Base-by-base conservation (phyloP, 306 rosid genomes). In the Medicago lupulina region DNA sequence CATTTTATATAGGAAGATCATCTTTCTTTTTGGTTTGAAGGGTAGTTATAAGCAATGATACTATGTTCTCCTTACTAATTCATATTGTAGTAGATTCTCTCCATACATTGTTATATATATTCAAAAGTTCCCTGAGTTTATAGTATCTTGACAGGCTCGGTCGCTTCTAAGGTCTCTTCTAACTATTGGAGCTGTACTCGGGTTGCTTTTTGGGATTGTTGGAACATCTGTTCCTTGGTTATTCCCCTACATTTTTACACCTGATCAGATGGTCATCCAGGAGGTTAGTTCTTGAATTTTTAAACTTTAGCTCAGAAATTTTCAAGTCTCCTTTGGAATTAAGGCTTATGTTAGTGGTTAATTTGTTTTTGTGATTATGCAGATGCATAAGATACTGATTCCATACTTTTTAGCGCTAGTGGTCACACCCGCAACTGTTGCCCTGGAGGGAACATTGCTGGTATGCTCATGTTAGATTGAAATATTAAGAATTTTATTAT, bases 371-470 rank as follows among this genome's bases (percentile, higher is more conserved):
- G 55, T 62, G 41, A 73, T 54, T 67, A 11, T 85, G 80, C 96
- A 92, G 96, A 92, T 90, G 92, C 92, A 90, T 72, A 88, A 44
- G 63, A 89, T 89, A 46, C 74, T 92, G 79, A 78, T 89, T 71
- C 98, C 98, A 38, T 92, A 60, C 82, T 86, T 90, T 43, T 53
- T 93, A 76, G 92, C 91, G 31, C 53, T 93, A 54, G 82, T 74
- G 71, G 88, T 87, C 71, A 92, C 94, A 4, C 96, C 96, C 53
- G 74, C 94, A 9, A 83, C 91, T 70, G 88, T 60, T 83, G 18
- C 94, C 89, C 87, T 92, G n/a, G 98, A 92, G 82, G 98, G 98
- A 65, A 88, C 96, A 34, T 75, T 90, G 82, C 86, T 92, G 98
- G 98, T 92, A 86, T 41, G 83, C 62, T 76, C 75, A 40, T 43